Percentiles rank a stretch among this genome's conserved stretches.
phyloP scores from a whole-genome alignment of 2,329 filamentous ascomycete species.

The Colletotrichum lini region DNA sequence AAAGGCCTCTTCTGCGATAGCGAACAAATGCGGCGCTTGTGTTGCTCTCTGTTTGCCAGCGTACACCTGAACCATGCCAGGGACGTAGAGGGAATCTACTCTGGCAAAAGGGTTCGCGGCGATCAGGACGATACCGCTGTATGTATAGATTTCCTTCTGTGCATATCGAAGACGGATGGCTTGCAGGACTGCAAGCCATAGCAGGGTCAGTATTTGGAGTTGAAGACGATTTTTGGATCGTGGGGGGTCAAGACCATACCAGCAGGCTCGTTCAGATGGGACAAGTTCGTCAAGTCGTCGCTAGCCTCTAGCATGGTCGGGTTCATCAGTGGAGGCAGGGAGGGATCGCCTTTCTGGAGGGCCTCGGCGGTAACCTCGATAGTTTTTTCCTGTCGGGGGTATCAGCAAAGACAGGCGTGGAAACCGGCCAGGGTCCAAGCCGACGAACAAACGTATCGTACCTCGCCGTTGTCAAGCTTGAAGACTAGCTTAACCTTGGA shows the following conservation, averaged over 20 bases:
- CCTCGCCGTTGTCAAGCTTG: conserved; percentile 92
- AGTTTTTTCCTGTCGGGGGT: conserved; percentile 76
- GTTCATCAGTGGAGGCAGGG: conserved; percentile 95
- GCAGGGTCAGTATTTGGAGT: conserved; percentile 27
- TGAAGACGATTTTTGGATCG: not conserved
- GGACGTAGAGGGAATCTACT: conserved; percentile 97
- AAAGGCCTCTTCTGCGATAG: conserved; percentile 98
- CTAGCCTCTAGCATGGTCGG: conserved; percentile 98
- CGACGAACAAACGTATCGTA: conserved; percentile 54
- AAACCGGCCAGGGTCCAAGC: not conserved
- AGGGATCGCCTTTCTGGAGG: conserved; percentile 81
- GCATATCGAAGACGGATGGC: conserved; percentile 97
- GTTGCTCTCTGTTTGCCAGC: conserved; percentile 96
- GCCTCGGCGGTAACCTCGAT: conserved; percentile 83
- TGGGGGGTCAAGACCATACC: conserved; percentile 66
- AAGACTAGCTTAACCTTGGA: conserved; percentile 92
- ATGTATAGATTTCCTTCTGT: conserved; percentile 99
- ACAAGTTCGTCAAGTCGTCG: conserved; percentile 97
- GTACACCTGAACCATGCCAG: conserved; percentile 99
- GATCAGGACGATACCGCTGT: conserved; percentile 98
- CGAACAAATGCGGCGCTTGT: conserved; percentile 97
- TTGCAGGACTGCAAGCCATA: conserved; percentile 80
- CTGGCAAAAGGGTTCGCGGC: conserved; percentile 98
- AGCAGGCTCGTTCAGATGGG: conserved; percentile 97
- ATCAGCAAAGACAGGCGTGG: conserved; percentile 34